These are phyloP conservation scores for Drosera capensis DNA, from an alignment of 148 eudicot species.

Conservation along the genomic window DNA sequence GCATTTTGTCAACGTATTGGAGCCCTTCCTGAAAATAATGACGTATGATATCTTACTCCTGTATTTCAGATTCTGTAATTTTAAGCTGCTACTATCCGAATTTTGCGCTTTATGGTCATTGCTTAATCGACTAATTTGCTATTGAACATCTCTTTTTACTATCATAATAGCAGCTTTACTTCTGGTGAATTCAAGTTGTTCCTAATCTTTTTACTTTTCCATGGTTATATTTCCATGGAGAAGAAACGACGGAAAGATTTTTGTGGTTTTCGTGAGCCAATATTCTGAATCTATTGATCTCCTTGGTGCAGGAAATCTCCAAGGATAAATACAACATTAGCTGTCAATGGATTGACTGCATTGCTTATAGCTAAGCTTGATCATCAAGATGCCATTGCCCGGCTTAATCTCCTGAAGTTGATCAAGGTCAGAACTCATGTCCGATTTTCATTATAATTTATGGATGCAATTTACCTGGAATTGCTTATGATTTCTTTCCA, in stretches of 20 bases:
- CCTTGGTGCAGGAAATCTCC: slow-evolving; percentile 71
- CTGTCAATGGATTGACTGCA: slow-evolving; percentile 89
- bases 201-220: too few species aligned
- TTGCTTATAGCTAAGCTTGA: slow-evolving; percentile 85
- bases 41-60: slow-evolving; percentile 43
- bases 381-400: slow-evolving; percentile 98
- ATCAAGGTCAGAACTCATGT: slow-evolving; percentile 46
- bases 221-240: too few species aligned
- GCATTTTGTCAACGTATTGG: slow-evolving; percentile 85
- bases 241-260: neutral
- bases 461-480: too few species aligned
- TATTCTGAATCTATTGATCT: neutral
- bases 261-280: neutral
- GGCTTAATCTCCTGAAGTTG: slow-evolving; percentile 82
- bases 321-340: slow-evolving; percentile 81
- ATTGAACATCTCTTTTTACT: too few species aligned
- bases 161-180: too few species aligned
- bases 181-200: too few species aligned
- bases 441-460: neutral
- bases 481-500: too few species aligned
- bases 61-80: neutral
- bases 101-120: neutral
- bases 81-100: neutral
- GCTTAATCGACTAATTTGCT: too few species aligned
- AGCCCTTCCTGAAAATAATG: slow-evolving; percentile 91